Conservation (phyloP, 176 grass and related monocot species). For the Ensete glaucum region DNA sequence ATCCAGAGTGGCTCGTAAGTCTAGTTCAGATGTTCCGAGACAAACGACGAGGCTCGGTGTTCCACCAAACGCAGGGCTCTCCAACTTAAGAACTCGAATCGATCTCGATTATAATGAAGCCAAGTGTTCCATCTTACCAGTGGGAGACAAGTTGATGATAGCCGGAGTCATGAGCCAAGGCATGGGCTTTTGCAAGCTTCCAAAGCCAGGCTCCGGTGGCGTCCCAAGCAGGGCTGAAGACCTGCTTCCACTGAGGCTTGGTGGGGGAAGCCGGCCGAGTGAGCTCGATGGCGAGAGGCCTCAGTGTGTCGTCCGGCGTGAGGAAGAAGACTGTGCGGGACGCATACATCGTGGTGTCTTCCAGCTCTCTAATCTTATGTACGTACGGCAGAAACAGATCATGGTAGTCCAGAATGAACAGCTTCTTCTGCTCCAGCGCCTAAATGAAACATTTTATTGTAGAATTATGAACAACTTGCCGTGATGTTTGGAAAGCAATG, state of each 20-base stretch:
- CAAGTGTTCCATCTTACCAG: constrained; percentile 29
- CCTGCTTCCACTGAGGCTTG: constrained; percentile 42
- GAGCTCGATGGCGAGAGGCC: constrained; percentile 65
- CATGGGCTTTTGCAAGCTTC: constrained; percentile 80
- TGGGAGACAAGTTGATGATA: constrained; percentile 84
- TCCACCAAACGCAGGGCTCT: too few relatives aligned
- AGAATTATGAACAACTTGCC: background rate
- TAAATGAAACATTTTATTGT: constrained; percentile 6
- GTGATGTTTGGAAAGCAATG: background rate
- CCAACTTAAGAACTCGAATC: too few relatives aligned
- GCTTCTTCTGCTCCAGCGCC: constrained; percentile 44
- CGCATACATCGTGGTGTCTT: constrained; percentile 43
- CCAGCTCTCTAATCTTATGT: constrained; percentile 39
- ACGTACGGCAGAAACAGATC: constrained; percentile 72
- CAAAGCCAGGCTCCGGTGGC: constrained; percentile 66
- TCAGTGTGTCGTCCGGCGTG: constrained; percentile 33
- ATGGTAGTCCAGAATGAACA: constrained; percentile 85
- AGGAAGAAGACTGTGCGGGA: constrained; percentile 69
- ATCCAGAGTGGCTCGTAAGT: background rate
- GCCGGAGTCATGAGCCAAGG: constrained; percentile 56
- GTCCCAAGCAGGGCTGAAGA: constrained; percentile 41
- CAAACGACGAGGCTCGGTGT: too few relatives aligned
- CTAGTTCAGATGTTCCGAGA: background rate
- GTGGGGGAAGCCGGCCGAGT: constrained; percentile 51
- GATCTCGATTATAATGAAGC: too few relatives aligned